These are phyloP conservation scores for Scenedesmus sp. DNA, from an alignment of 163 green algal species.

Conservation along the genomic window DNA sequence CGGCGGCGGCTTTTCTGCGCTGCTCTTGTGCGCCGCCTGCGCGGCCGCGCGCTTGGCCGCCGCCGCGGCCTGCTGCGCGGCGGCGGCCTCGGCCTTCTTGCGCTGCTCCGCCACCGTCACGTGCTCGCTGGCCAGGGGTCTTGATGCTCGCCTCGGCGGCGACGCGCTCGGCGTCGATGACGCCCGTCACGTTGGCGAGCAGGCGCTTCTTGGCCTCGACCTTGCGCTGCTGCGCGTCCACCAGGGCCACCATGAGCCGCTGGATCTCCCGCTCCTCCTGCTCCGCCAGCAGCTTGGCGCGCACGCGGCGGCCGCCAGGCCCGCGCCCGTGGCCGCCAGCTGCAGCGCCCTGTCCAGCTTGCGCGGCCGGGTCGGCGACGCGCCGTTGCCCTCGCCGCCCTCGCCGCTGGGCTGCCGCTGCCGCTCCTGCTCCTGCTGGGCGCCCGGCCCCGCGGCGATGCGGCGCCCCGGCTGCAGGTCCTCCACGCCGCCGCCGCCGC, in stretches of 20 bases:
- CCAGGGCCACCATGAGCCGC: constrained; percentile 68
- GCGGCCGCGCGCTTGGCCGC: constrained; percentile 13
- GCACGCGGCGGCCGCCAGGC: constrained; percentile 76
- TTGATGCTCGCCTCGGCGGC: constrained; percentile 18
- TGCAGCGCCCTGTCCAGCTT: background rate
- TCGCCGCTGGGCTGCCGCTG: no score
- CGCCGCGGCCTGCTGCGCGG: constrained; percentile 14
- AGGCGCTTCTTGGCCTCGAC: constrained; percentile 54
- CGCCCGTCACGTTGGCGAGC: constrained; percentile 8
- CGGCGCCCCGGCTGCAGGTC: constrained; percentile 22
- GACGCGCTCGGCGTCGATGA: constrained; percentile 3
- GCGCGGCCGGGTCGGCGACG: constrained; percentile 29
- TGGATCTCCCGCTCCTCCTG: constrained; percentile 87
- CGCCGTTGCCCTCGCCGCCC: background rate
- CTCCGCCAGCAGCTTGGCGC: constrained; percentile 85
- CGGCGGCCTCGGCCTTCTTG: constrained; percentile 21
- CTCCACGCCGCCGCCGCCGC: constrained; percentile 54
- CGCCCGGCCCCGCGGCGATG: background rate
- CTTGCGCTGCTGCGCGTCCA: constrained; percentile 61
- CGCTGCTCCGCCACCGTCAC: background rate
- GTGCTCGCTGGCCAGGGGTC: constrained; percentile 5
- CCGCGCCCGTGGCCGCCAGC: constrained; percentile 70
- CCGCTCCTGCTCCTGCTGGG: background rate
- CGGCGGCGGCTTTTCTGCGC: constrained; percentile 14
- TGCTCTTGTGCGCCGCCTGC: constrained; percentile 12